These are phyloP conservation scores for Nicotiana attenuata DNA, from an alignment of 257 asterid genomes.

Conservation along the genomic window DNA sequence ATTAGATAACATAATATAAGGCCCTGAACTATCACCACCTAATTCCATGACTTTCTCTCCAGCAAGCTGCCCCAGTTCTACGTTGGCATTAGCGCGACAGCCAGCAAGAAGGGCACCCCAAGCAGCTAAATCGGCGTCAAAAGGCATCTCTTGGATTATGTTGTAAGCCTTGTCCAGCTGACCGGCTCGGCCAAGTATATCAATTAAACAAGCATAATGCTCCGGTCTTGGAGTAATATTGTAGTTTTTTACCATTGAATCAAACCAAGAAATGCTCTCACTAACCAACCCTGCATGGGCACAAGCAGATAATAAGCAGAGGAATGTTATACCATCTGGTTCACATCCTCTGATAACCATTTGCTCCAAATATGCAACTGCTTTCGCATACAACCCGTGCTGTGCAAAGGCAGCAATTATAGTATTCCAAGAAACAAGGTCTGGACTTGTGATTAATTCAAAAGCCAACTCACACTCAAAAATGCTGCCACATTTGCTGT, in stretches of 20 bases:
- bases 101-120: slow-evolving; percentile 27
- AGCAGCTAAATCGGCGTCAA: slow-evolving; percentile 16
- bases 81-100: slow-evolving; percentile 12
- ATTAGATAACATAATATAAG: slow-evolving; percentile 19
- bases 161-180: slow-evolving; percentile 15
- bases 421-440: slow-evolving; percentile 18
- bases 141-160: slow-evolving; percentile 15
- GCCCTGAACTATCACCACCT: slow-evolving; percentile 11
- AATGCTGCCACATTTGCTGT: slow-evolving; percentile 20
- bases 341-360: slow-evolving; percentile 8
- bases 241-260: slow-evolving; percentile 11
- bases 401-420: slow-evolving; percentile 17
- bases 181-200: slow-evolving; percentile 22
- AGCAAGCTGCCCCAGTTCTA: slow-evolving; percentile 16
- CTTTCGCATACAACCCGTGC: slow-evolving; percentile 16
- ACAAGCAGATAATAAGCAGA: slow-evolving; percentile 19
- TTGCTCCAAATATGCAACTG: slow-evolving; percentile 6
- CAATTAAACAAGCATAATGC: slow-evolving; percentile 22
- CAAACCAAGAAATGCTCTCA: slow-evolving; percentile 12
- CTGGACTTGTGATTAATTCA: slow-evolving; percentile 7
- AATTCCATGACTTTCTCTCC: slow-evolving; percentile 16
- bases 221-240: slow-evolving; percentile 2
- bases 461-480: slow-evolving; percentile 17
- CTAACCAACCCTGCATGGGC: slow-evolving; percentile 19
- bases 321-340: slow-evolving; percentile 19